Evolutionary conservation across 371 early-diverging fungal genomes (phyloP).

Genomic region (Mucor saturninus): DNA sequence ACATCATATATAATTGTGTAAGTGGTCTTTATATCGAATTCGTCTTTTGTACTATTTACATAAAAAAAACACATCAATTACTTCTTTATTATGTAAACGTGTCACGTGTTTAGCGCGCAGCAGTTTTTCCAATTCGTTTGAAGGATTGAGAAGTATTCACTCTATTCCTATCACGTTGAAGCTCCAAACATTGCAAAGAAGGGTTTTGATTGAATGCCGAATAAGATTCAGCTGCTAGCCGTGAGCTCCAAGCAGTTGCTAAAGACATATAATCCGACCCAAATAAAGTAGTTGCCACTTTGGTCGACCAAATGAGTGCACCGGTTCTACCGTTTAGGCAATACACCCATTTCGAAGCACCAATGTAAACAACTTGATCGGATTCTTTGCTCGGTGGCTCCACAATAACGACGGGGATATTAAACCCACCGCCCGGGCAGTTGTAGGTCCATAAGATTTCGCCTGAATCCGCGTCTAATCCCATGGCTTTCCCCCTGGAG

Average conservation of each 20-base stretch:
- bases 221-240: constrained; percentile 31
- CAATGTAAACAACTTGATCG: constrained; percentile 26
- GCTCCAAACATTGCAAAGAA: not conserved
- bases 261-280: constrained; percentile 33
- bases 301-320: constrained; percentile 21
- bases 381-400: constrained; percentile 18
- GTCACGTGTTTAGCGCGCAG: not conserved
- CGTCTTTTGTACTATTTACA: no score
- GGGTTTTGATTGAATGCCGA: constrained; percentile 23
- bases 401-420: constrained; percentile 29
- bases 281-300: constrained; percentile 22
- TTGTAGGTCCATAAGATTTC: constrained; percentile 32
- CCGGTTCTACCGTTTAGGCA: constrained; percentile 30
- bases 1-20: no score
- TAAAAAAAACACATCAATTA: no score
- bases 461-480: constrained; percentile 26
- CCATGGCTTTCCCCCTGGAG: constrained; percentile 32
- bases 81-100: no score
- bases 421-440: constrained; percentile 29
- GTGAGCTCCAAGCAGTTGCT: constrained; percentile 41
- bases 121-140: not conserved
- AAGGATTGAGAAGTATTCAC: not conserved
- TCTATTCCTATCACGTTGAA: not conserved
- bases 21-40: no score
- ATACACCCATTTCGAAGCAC: constrained; percentile 32